Evolutionary conservation across 805 yeast species (phyloP).

Genomic region (Yamadazyma nakazawae): DNA sequence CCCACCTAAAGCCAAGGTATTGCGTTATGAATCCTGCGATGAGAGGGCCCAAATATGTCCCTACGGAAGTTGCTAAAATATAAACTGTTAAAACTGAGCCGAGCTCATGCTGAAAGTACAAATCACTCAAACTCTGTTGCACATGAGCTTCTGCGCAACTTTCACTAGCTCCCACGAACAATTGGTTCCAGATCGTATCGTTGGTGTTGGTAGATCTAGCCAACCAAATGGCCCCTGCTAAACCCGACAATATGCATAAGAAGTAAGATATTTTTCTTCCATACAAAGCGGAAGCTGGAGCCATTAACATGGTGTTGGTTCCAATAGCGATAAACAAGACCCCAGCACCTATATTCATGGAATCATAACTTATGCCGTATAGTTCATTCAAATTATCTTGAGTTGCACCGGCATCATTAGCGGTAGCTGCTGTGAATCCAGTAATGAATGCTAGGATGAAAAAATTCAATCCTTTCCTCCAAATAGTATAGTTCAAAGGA

Average conservation of each 20-base stretch:
- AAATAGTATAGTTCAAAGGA: slow-evolving; percentile 42
- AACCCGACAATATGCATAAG: slow-evolving; percentile 37
- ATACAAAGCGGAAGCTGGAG: slow-evolving; percentile 43
- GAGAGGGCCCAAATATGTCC: slow-evolving; percentile 57
- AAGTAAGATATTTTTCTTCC: slow-evolving; percentile 45
- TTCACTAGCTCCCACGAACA: slow-evolving; percentile 40
- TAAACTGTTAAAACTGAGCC: slow-evolving; percentile 52
- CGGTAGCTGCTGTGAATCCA: slow-evolving; percentile 48
- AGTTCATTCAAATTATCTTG: slow-evolving; percentile 43
- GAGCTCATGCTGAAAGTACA: slow-evolving; percentile 42
- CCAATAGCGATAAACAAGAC: slow-evolving; percentile 45
- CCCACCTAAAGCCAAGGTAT: slow-evolving; percentile 52
- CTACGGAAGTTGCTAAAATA: slow-evolving; percentile 50
- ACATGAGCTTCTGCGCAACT: slow-evolving; percentile 45
- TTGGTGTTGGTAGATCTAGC: slow-evolving; percentile 32
- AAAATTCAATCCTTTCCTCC: slow-evolving; percentile 38
- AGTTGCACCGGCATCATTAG: slow-evolving; percentile 48
- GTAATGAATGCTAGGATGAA: slow-evolving; percentile 39
- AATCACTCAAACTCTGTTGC: slow-evolving; percentile 34
- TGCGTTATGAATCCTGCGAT: slow-evolving; percentile 56
- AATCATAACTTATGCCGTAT: slow-evolving; percentile 43
- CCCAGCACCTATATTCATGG: slow-evolving; percentile 51
- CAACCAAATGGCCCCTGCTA: slow-evolving; percentile 46
- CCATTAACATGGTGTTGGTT: slow-evolving; percentile 40
- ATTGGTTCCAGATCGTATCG: slow-evolving; percentile 47